Evolutionary conservation across 257 asterid species (phyloP), one percentile per base, ranked within the genome.

Genomic region (Sherardia arvensis): DNA sequence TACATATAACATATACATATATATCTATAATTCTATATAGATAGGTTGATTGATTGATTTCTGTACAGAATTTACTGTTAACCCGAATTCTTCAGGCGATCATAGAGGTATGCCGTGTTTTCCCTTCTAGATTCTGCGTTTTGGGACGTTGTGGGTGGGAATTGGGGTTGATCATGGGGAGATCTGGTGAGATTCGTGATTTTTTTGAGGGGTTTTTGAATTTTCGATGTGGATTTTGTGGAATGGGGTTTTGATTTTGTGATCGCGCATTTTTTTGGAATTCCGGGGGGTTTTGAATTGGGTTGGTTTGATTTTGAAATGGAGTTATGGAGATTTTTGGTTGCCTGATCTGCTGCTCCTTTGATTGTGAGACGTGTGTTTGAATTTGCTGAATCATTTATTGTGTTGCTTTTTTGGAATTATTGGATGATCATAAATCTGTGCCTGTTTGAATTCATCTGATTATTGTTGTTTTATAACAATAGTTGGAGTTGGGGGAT

Each of bases 91-190:
- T 23, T 33, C 12, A 26, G 2, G 33, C 18, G 69, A 65, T 65
- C 69, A 65, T 53, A 51, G 20, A 65, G 69, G 69, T 65, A 64
- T 30, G 38, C 49, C 0, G 15, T 62, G 45, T 15, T 34, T 34
- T 28, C 29, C 34, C 53, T 27, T 22, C 53, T 22, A 45, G 47
- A 49, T 20, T 48, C 18, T 8, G 20, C 33, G 61, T 43, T 21
- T 48, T 29, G 61, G 33, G 60, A 30, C 34, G 49, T 61, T 54
- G 62, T 12, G 43, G 54, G n/a, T n/a, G n/a, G 61, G 27, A 58
- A 71, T 71, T 71, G 70, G 38, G 70, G 45, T 51, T 71, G 75
- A 71, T 71, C 66, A 18, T n/a, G 62, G 9, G 0, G 61, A 58
- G 75, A 71, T 71, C 75, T 71, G 75, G 23, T 53, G 71, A 20